A percentile compares a stretch with the other conserved stretches of the same genome.
Evolutionary conservation across 2,329 filamentous ascomycete species (phyloP).

Genomic region (Tolypocladium inflatum): DNA sequence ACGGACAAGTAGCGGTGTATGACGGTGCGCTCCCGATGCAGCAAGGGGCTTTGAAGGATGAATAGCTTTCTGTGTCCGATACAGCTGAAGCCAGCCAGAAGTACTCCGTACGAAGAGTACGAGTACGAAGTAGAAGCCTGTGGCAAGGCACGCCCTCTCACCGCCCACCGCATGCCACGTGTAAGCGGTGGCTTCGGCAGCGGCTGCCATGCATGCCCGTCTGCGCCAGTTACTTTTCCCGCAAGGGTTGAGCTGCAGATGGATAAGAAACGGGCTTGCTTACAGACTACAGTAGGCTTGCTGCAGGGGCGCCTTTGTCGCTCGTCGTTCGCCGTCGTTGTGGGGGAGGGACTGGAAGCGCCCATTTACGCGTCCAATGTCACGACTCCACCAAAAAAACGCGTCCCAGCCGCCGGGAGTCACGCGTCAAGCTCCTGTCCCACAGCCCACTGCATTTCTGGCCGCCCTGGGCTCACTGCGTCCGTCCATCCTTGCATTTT

Average conservation of each 20-base stretch:
- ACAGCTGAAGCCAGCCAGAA: neutral
- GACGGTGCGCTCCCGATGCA: neutral
- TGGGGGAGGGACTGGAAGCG: neutral
- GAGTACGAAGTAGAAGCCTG: neutral
- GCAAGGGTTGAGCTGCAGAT: neutral
- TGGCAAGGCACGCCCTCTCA: neutral
- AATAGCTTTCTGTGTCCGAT: neutral
- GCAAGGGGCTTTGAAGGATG: neutral
- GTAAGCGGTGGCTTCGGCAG: neutral
- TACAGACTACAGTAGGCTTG: too few species aligned
- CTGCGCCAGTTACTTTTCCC: neutral
- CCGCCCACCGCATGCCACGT: neutral
- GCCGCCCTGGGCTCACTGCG: neutral
- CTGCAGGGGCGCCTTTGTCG: neutral
- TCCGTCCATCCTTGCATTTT: neutral
- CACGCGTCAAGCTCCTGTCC: neutral
- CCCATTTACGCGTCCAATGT: neutral
- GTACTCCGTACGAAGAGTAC: neutral
- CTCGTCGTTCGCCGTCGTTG: neutral
- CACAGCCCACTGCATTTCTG: neutral
- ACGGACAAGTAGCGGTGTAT: neutral
- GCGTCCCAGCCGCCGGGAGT: neutral
- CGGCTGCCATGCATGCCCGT: neutral
- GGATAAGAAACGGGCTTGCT: neutral
- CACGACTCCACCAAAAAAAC: neutral